Evolutionary conservation across 2,329 filamentous ascomycete genomes (phyloP), one percentile per base, ranked within the genome.

Genomic region (Zasmidium citrigriseum): DNA sequence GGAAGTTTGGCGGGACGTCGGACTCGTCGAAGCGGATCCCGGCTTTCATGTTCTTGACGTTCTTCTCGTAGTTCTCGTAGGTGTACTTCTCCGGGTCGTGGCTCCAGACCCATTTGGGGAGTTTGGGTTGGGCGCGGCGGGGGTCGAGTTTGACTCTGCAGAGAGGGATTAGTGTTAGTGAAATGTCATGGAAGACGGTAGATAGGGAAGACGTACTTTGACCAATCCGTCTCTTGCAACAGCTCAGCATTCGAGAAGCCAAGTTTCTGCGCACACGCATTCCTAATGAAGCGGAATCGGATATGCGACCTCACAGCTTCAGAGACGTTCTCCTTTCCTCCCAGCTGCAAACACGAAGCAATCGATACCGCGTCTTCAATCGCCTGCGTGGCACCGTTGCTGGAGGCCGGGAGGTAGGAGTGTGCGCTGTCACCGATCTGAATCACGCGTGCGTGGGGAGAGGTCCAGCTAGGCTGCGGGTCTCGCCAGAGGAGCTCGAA

Each of bases 191-290:
- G 34, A 41, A 16, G 34, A 9, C 4, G 7, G 34, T 7, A n/a
- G 16, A 41, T 16, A n/a, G 34, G 34, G 34, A 16, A 41, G 34
- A 41, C 34, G 7, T 41, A 41, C 34, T 41, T 41, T 4, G 76
- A 72, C 78, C 78, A 80, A 64, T 80, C 76, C 11, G 78, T 80
- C 56, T 78, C 75, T 65, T 80, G 77, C 1, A 80, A 72, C 9
- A 79, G 73, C 66, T 79, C 77, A 23, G 77, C 72, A 66, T 80
- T 78, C 61, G 74, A 74, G 70, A 79, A 79, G 45, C 77, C 75
- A 34, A 80, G 74, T 57, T 81, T 80, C 57, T 81, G 80, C 1
- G 77, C 77, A 69, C 79, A 82, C 4, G 75, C 73, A 50, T 77
- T 79, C 52, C 78, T 76, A 59, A 77, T 75, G 69, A 79, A 82